These are phyloP conservation scores for Pythium sp. DNA, from an alignment of 352 stramenopile genomes.

Conservation along the genomic window DNA sequence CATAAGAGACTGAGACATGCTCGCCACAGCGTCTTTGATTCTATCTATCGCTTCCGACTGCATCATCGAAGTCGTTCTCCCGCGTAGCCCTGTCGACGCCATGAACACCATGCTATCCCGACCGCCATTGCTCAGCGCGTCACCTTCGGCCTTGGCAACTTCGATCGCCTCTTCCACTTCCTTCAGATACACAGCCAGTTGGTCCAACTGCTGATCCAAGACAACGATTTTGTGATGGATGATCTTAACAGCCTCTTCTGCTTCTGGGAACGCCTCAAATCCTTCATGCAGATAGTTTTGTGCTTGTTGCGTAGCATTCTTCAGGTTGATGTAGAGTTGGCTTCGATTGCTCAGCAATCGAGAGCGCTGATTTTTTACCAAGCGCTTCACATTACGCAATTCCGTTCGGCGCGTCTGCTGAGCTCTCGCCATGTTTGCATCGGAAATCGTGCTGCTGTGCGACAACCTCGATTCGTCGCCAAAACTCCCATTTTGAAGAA, in stretches of 20 bases:
- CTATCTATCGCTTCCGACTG: slow-evolving; percentile 45
- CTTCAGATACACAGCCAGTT: slow-evolving; percentile 52
- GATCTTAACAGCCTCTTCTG: slow-evolving; percentile 80
- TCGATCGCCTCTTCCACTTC: slow-evolving; percentile 80
- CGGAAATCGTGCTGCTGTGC: slow-evolving; percentile 32
- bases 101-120: slow-evolving; percentile 67
- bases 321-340: slow-evolving; percentile 79
- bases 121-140: slow-evolving; percentile 37
- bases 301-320: slow-evolving; percentile 73
- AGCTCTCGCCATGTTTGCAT: slow-evolving; percentile 44
- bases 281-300: slow-evolving; percentile 86
- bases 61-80: slow-evolving; percentile 15
- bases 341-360: slow-evolving; percentile 78
- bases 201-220: slow-evolving; percentile 74
- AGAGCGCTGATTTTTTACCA: slow-evolving; percentile 84
- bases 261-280: slow-evolving; percentile 64
- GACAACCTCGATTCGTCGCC: slow-evolving; percentile 51
- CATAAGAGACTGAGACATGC: slow-evolving; percentile 79
- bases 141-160: slow-evolving; percentile 52
- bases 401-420: slow-evolving; percentile 63
- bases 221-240: slow-evolving; percentile 79
- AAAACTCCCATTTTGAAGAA: slow-evolving; percentile 76
- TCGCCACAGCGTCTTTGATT: slow-evolving; percentile 57
- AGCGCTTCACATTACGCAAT: slow-evolving; percentile 62
- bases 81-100: slow-evolving; percentile 21